Evolutionary conservation across 371 early-diverging fungal genomes (phyloP), one percentile per base, ranked within the genome.

Genomic region (Rhizomucor miehei): DNA sequence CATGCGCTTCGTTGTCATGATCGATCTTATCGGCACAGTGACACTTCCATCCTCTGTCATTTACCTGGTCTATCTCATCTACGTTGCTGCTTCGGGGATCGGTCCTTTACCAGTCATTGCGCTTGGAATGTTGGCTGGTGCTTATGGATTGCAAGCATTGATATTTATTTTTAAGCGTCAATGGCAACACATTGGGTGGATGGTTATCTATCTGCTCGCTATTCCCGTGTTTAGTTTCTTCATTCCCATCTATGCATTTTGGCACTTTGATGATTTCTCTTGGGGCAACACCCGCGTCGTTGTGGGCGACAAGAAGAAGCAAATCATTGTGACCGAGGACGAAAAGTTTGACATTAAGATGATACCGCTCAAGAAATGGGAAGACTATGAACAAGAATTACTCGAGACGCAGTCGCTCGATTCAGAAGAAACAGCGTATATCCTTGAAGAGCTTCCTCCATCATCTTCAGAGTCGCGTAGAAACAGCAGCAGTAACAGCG

Each of bases 261-360:
- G 99, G 99, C 94, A 95, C 69, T 97, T 98, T 77, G 99, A 99
- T 65, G 98, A 99, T 59, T 97, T 99, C 65, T 88, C 90, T 0
- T 99, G 98, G 99, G 99, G 99, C 3, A 89, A 95, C 62, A 99
- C 99, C 0, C 81, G 99, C 45, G 87, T 89, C 44, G 87, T 93
- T 2, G 84, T 86, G 1, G 92, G 92, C 20, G 91, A 82, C 67
- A 67, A 73, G 40, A 66, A 66, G 51, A 69, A 60, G 56, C 75
- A 58, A 24, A 68, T 66, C 59, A 78, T 64, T 64, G 72, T 60
- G 9, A 66, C 66, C 38, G 73, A 78, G 19, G 71, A 66, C 13
- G 84, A 81, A 38, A 77, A 81, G 55, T 80, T 84, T 54, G 81
- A 84, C 39, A 77, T 77, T 44, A 75, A 74, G 45, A 77, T 77